Evolutionary conservation across 2,329 filamentous ascomycete species (phyloP), one percentile per base, ranked within the genome.

Genomic region (Phialemonium atrogriseum): DNA sequence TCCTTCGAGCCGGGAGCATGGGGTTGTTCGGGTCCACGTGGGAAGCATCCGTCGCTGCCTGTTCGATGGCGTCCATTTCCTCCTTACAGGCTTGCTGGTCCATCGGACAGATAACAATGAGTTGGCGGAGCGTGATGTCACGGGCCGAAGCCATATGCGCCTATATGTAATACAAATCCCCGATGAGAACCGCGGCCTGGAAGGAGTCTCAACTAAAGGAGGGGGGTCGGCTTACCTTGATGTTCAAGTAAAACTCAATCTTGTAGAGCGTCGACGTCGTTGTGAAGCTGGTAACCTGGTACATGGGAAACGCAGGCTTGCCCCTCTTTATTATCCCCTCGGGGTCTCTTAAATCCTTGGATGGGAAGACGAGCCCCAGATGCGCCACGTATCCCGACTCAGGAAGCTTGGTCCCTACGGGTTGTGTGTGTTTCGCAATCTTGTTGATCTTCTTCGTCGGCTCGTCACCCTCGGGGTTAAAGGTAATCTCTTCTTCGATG

Each of bases 401-500:
- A 3, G 91, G 86, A 61, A 98, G 68, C 56, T 83, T 93, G 32
- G 84, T 75, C 30, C 84, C 83, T 18, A 98, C 79, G 1, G 68
- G 64, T 49, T 95, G 85, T 2, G 80, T 80, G 46, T 89, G 83
- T 55, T 87, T 91, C 16, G 84, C 80, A 43, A 98, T 65, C 35
- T 80, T 83, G 58, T 94, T 95, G 44, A 86, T 67, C 57, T 94
- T 95, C 43, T 85, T 84, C 19, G 84, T 84, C 17, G 88, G 87
- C 53, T 96, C 91, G 51, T 96, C 91, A 29, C 91, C 91, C 58
- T 96, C 89, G 18, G 91, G 91, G 44, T 98, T 96, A 60, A 84
- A 98, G n/a, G 91, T 93, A 37, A 96, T 94, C 54, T 96, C 89
- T 58, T 98, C 91, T 51, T 96, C 91, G 46, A 98, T 93, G 10